phyloP scores from a whole-genome alignment of 176 grass and related monocot genomes.

The Triticum monococcum region DNA sequence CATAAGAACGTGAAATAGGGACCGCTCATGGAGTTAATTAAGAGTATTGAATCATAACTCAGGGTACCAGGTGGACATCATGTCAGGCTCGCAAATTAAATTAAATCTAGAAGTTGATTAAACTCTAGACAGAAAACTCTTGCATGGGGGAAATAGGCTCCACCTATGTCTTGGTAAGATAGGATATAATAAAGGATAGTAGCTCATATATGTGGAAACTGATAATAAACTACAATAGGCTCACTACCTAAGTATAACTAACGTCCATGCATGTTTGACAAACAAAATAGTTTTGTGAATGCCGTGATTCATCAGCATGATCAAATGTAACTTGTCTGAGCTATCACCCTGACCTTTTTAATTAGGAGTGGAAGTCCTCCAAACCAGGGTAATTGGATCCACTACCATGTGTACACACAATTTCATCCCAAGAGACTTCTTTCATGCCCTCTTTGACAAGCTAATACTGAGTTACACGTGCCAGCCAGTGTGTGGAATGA shows the following conservation, averaged over 20 bases:
- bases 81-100: background rate
- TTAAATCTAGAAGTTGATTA: background rate
- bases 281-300: too few species aligned
- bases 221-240: too few species aligned
- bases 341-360: background rate
- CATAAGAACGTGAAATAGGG: background rate
- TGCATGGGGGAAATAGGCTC: background rate
- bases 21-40: background rate
- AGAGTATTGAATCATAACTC: background rate
- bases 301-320: too few species aligned
- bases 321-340: too few species aligned
- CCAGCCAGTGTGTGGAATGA: background rate
- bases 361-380: background rate
- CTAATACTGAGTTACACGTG: background rate
- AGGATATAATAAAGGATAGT: too few species aligned
- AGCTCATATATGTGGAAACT: too few species aligned
- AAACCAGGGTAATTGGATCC: background rate
- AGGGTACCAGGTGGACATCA: background rate
- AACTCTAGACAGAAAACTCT: background rate
- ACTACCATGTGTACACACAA: background rate
- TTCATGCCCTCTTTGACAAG: background rate
- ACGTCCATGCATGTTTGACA: too few species aligned
- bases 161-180: background rate
- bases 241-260: too few species aligned
- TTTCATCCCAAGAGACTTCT: background rate